Evolutionary conservation across 2,329 filamentous ascomycete genomes (phyloP).

Genomic region (Orbilia ellipsospora): DNA sequence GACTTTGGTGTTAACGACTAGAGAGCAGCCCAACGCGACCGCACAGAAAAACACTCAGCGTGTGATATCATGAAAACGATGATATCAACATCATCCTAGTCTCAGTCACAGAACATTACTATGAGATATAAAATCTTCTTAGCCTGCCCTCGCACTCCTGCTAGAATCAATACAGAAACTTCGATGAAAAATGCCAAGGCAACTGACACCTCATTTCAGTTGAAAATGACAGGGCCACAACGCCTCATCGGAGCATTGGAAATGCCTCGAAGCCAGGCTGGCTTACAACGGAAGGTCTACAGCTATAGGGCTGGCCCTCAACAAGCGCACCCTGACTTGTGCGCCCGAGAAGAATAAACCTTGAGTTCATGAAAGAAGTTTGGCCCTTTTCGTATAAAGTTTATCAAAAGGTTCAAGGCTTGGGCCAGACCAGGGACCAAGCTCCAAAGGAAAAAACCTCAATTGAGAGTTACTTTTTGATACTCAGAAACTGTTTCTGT

Average conservation of each 20-base stretch:
- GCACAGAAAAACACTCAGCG: too few relatives aligned
- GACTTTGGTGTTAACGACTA: too few relatives aligned
- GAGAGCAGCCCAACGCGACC: too few relatives aligned
- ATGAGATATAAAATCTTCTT: too few relatives aligned
- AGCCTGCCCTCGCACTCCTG: too few relatives aligned
- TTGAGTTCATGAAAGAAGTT: neutral
- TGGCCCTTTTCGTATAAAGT: neutral
- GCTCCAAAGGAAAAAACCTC: too few relatives aligned
- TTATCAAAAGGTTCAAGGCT: too few relatives aligned
- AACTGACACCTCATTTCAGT: neutral
- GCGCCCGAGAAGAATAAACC: neutral
- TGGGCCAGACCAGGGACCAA: too few relatives aligned
- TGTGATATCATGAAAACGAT: neutral
- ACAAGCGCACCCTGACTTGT: neutral
- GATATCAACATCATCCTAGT: neutral
- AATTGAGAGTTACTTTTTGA: too few relatives aligned
- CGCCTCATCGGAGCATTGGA: neutral
- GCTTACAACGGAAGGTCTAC: too few relatives aligned
- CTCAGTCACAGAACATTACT: too few relatives aligned
- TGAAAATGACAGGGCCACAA: conserved; percentile 9
- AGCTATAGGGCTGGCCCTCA: neutral
- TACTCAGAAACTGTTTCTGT: neutral
- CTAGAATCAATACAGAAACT: neutral
- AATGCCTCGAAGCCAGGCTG: neutral
- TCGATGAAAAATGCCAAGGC: conserved; percentile 3